Evolutionary conservation across 1,284 basidiomycete genomes (phyloP), one percentile per base, ranked within the genome.

Genomic region (Trametes versicolor): DNA sequence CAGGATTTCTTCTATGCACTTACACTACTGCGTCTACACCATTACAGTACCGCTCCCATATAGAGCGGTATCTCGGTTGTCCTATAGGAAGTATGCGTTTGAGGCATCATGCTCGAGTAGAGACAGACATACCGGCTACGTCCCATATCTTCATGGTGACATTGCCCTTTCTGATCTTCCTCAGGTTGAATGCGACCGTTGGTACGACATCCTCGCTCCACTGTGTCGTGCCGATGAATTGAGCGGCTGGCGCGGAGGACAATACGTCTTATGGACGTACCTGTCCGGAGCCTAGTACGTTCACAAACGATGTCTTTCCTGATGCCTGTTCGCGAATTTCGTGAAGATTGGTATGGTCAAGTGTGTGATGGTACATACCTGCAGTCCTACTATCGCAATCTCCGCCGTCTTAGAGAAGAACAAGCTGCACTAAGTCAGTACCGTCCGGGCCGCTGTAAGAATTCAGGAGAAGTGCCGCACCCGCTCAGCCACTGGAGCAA

Each of bases 81-180:
- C 96, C 96, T 83, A 72, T 65, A 43, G 62, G 47, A 29, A 39
- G 47, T 70, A 27, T 27, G 9, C 25, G 36, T 29, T 21, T 12
- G 41, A 34, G 67, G 34, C 49, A 52, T 23, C 36, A n/a, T 37
- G 19, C 6, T 47, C 10, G 23, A 48, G 23, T 29, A 21, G 34
- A 32, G 12, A 37, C n/a, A 41, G 23, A 73, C 83, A 65, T 66
- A 89, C 88, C 88, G 72, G 95, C 96, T 67, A 98, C 94, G 77
- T 98, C 96, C 96, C 96, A 98, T 53, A 98, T 89, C 78, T 96
- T 97, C 77, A 98, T 83, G 0, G 93, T 95, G 1, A 97, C 90
- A 69, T 96, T 97, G 4, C 95, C 95, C 71, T 94, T 95, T 67
- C 91, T 85, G 21, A 98, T 89, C 77, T 89, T 91, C 25, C 90